Percentiles rank a stretch among this genome's conserved stretches.
These are phyloP conservation scores for Boletus sp. DNA, from an alignment of 768 basidiomycete species.

Conservation along the genomic window DNA sequence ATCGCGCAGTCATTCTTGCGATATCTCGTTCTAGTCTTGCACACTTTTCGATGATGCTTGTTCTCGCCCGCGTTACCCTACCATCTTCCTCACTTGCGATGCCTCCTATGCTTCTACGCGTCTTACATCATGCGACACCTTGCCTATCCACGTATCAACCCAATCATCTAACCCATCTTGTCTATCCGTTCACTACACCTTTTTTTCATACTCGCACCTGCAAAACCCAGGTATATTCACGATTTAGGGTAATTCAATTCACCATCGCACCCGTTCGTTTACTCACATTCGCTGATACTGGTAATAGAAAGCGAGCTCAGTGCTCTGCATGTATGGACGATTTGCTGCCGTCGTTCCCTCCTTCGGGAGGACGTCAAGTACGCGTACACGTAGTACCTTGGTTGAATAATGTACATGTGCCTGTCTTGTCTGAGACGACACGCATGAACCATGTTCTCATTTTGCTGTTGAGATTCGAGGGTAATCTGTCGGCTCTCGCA, in stretches of 20 bases:
- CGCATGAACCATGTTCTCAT: not conserved
- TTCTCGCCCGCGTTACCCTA: not conserved
- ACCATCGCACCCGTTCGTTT: slow-evolving; percentile 9
- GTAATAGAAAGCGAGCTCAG: not conserved
- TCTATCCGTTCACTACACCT: slow-evolving; percentile 1
- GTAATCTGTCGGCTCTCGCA: not conserved
- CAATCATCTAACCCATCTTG: slow-evolving; percentile 5
- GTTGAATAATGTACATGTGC: not conserved
- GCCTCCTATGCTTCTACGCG: not conserved
- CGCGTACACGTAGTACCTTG: not conserved
- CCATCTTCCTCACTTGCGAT: not conserved
- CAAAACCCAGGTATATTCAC: slow-evolving; percentile 1
- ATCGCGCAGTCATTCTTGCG: slow-evolving; percentile 7
- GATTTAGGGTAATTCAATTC: slow-evolving; percentile 10
- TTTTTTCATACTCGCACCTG: not conserved
- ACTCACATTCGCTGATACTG: not conserved
- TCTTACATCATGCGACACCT: slow-evolving; percentile 9
- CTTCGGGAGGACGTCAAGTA: not conserved
- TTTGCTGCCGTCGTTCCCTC: no score
- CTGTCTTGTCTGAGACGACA: not conserved
- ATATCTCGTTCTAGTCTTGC: slow-evolving; percentile 10
- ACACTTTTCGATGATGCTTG: slow-evolving; percentile 9
- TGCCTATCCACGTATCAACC: not conserved
- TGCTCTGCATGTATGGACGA: not conserved
- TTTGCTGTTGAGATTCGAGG: not conserved